Evolutionary conservation across 1,139 yeast species (phyloP).

Genomic region (Arxiozyma slooffiae): DNA sequence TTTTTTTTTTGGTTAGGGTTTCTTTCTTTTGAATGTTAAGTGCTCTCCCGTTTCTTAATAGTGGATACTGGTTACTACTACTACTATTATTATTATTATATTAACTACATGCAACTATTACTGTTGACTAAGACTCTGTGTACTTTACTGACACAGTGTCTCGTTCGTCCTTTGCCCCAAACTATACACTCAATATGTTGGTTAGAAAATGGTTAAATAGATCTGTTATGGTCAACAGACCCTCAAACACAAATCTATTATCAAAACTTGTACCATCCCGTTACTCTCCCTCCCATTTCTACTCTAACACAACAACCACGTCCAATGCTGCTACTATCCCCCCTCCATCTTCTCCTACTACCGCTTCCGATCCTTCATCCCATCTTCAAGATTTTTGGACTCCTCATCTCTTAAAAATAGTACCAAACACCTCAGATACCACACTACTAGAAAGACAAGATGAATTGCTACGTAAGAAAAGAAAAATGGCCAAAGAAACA

Average conservation of each 20-base stretch:
- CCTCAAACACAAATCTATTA: neutral
- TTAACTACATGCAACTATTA: too few relatives aligned
- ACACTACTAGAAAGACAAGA: slow-evolving; percentile 79
- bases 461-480: slow-evolving; percentile 57
- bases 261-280: neutral
- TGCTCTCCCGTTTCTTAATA: too few relatives aligned
- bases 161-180: too few relatives aligned
- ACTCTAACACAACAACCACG: neutral
- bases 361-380: too few relatives aligned
- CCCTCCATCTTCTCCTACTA: too few relatives aligned
- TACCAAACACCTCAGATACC: slow-evolving; percentile 37
- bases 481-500: slow-evolving; percentile 59
- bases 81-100: too few relatives aligned
- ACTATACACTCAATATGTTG: neutral
- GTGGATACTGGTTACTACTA: too few relatives aligned
- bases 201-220: neutral
- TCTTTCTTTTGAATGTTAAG: too few relatives aligned
- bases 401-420: slow-evolving; percentile 29
- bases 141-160: too few relatives aligned
- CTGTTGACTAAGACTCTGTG: too few relatives aligned
- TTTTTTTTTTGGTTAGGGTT: too few relatives aligned
- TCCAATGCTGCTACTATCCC: too few relatives aligned
- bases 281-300: neutral
- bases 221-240: neutral
- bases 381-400: neutral